Conservation (phyloP, 495 filamentous ascomycete genomes). For the Hypoxylon fragiforme region DNA sequence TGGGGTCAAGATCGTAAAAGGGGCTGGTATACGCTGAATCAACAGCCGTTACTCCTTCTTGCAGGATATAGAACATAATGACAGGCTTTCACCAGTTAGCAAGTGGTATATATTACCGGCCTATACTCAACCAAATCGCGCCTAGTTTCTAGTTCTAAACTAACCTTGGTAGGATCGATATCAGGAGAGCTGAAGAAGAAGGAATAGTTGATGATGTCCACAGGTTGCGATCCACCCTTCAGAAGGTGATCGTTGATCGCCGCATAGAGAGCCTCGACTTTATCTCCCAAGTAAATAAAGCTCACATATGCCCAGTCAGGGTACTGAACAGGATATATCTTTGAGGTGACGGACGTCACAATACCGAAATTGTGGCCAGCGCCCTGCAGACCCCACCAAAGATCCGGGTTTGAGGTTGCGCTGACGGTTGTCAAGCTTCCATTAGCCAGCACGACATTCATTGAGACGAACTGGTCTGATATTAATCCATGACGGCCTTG, state of each 20-base stretch:
- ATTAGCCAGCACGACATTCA: slow-evolving; percentile 60
- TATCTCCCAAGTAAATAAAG: slow-evolving; percentile 47
- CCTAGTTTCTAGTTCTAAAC: too few relatives aligned
- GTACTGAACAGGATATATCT: slow-evolving; percentile 50
- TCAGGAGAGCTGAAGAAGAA: slow-evolving; percentile 47
- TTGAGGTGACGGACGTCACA: slow-evolving; percentile 52
- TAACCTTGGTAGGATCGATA: slow-evolving; percentile 22
- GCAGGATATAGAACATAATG: slow-evolving; percentile 51
- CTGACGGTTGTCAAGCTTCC: slow-evolving; percentile 49
- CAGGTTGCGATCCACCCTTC: slow-evolving; percentile 44
- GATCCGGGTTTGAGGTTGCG: slow-evolving; percentile 47
- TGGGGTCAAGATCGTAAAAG: slow-evolving; percentile 47
- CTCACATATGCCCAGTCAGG: slow-evolving; percentile 45
- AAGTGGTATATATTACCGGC: too few relatives aligned
- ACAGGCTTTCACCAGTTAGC: slow-evolving; percentile 40
- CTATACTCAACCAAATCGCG: too few relatives aligned
- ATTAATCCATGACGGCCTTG: slow-evolving; percentile 64
- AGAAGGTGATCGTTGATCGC: slow-evolving; percentile 44
- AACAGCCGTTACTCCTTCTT: slow-evolving; percentile 47
- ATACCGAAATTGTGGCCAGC: slow-evolving; percentile 68
- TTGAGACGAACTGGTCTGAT: slow-evolving; percentile 58
- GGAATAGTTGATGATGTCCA: slow-evolving; percentile 49
- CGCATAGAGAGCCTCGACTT: slow-evolving; percentile 52
- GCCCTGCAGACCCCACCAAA: slow-evolving; percentile 62
- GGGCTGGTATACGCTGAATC: slow-evolving; percentile 43